Conservation (phyloP, 345 rosid species). For the Arabis hirsuta region DNA sequence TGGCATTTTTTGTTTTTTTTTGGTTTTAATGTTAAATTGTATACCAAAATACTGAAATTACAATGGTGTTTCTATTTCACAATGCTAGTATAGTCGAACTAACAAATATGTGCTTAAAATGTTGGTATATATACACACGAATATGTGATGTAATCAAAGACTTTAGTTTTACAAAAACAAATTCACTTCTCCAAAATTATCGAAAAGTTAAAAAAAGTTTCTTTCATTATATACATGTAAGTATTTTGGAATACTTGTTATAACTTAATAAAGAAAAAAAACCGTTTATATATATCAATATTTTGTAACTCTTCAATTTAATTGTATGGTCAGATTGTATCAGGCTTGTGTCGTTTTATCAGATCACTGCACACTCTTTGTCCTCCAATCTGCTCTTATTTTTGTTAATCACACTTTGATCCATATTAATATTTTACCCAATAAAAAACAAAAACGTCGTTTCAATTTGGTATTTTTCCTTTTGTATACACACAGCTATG, state of each 20-base stretch:
- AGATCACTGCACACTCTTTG: slow-evolving; percentile 27
- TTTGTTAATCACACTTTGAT: slow-evolving; percentile 9
- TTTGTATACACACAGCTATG: slow-evolving; percentile 24
- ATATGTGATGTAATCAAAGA: too few species aligned
- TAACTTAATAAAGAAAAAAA: not conserved
- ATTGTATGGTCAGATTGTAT: slow-evolving; percentile 28
- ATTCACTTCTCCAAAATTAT: not conserved
- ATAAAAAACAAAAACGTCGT: slow-evolving; percentile 35
- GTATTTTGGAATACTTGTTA: not conserved
- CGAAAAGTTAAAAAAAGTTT: too few species aligned
- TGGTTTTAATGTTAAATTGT: too few species aligned
- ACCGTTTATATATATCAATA: not conserved
- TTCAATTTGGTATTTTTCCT: slow-evolving; percentile 34
- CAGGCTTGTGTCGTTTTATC: slow-evolving; percentile 34
- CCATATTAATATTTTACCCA: slow-evolving; percentile 18
- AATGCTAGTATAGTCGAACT: too few species aligned
- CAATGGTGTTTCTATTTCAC: too few species aligned
- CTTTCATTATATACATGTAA: not conserved
- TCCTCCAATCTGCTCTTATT: slow-evolving; percentile 26
- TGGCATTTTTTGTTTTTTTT: too few species aligned
- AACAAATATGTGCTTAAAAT: too few species aligned
- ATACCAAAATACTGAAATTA: too few species aligned
- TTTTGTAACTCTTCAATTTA: not conserved
- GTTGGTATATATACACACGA: too few species aligned
- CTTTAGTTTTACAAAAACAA: not conserved